A percentile compares a stretch with the other conserved stretches of the same genome.
phyloP scores from a whole-genome alignment of 225 moss, liverwort and hornwort genomes.

The Bryum argenteum region DNA sequence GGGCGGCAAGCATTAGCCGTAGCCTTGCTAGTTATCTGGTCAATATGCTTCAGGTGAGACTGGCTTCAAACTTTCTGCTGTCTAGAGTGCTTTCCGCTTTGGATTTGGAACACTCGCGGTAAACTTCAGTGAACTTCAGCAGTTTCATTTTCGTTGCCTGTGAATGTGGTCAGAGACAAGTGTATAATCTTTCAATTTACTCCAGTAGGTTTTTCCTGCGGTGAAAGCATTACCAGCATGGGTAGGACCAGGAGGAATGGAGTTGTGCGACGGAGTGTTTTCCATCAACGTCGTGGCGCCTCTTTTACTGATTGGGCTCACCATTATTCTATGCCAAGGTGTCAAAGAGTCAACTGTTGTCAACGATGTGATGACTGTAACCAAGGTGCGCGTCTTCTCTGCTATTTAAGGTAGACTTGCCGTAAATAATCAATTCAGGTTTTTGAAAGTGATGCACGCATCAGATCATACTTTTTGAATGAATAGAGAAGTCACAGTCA shows the following conservation, averaged over 20 bases:
- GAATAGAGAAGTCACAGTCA: too few species aligned
- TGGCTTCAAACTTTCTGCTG: background rate
- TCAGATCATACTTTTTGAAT: too few species aligned
- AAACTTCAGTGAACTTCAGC: slow-evolving; percentile 5
- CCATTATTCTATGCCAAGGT: slow-evolving; percentile 81
- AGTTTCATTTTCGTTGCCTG: slow-evolving; percentile 9
- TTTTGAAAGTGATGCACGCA: too few species aligned
- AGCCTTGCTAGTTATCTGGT: slow-evolving; percentile 92
- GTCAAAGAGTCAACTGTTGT: slow-evolving; percentile 79
- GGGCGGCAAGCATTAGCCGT: slow-evolving; percentile 91
- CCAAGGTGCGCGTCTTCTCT: slow-evolving; percentile 58
- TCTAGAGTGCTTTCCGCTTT: background rate
- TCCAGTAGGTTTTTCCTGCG: slow-evolving; percentile 58
- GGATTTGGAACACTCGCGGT: background rate
- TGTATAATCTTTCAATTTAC: slow-evolving; percentile 16
- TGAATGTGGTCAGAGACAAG: background rate
- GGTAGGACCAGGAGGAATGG: slow-evolving; percentile 84
- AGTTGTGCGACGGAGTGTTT: slow-evolving; percentile 74
- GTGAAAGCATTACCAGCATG: slow-evolving; percentile 63
- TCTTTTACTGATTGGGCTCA: slow-evolving; percentile 64
- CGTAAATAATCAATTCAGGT: too few species aligned
- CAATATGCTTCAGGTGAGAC: slow-evolving; percentile 64
- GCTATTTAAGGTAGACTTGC: background rate
- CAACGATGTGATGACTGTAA: slow-evolving; percentile 84
- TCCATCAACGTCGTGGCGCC: slow-evolving; percentile 93